Base-by-base conservation (phyloP, 1,284 basidiomycete genomes). In the Sphaerobolus stellatus region DNA sequence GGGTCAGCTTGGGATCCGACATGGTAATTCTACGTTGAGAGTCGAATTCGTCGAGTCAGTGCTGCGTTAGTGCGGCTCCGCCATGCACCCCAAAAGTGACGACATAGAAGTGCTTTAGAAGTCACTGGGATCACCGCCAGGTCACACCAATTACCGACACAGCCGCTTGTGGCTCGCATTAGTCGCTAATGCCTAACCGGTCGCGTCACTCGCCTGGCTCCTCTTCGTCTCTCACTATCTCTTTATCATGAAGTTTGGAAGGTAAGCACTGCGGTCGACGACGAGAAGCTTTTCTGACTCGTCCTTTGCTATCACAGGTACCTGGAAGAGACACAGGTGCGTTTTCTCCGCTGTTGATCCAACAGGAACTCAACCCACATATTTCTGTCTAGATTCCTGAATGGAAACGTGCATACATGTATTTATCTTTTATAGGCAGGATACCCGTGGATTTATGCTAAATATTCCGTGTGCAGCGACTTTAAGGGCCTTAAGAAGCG, bases 391-490 rank as follows among this genome's bases (percentile, higher is more conserved):
- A 91, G 88, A 83, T 79, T 31, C 83, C 88, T 1, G 89, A 92
- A 71, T 92, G 89, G 89, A 86, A 89, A 65, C 83, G 77, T 59
- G 88, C 86, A 14, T 92, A 92, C 67, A 88, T 92, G 89, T 48
- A 24, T 43, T 50, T 41, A 31, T n/a, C 29, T 38, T 24, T 25
- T n/a, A 36, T 44, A 20, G 31, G 44, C 14, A 22, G 27, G n/a
- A 61, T 50, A 48, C 20, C 43, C 47, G 52, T 49, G 44, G 36
- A 52, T 31, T 30, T 41, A 30, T 52, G 36, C 52, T 54, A 14
- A n/a, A 27, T 27, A 48, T 41, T 31, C 44, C 27, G 36, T 36
- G 34, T 48, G 30, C 60, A 91, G 88, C 62, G 83, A 91, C 66
- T 92, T 91, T 63, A 79, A 79, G 2, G 80, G 78, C 4, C 78